Conservation (phyloP, 2,329 filamentous ascomycete species). For the Botryotinia convoluta region DNA sequence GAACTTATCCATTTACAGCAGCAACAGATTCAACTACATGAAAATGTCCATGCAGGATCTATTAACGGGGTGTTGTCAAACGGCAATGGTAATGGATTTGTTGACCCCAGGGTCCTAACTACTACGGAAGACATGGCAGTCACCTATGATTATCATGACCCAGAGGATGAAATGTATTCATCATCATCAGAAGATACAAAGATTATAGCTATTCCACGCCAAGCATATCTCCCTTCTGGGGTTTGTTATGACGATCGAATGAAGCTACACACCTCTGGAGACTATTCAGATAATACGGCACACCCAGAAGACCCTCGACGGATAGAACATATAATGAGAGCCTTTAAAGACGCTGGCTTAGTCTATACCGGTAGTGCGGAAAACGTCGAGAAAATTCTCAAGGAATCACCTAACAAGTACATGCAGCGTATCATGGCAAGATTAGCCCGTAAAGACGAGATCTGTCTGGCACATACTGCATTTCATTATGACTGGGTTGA, state of each 20-base stretch:
- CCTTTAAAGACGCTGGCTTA: slow-evolving; percentile 77
- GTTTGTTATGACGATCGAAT: slow-evolving; percentile 92
- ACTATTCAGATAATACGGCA: slow-evolving; percentile 69
- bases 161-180: slow-evolving; percentile 23
- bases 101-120: slow-evolving; percentile 31
- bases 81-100: slow-evolving; percentile 30
- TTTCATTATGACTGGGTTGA: slow-evolving; percentile 78
- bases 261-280: slow-evolving; percentile 89
- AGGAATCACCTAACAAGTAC: slow-evolving; percentile 55
- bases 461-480: slow-evolving; percentile 74
- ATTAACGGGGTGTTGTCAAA: slow-evolving; percentile 19
- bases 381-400: slow-evolving; percentile 52
- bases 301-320: slow-evolving; percentile 93
- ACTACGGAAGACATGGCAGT: slow-evolving; percentile 21
- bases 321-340: slow-evolving; percentile 90
- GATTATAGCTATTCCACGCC: slow-evolving; percentile 19
- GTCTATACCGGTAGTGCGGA: slow-evolving; percentile 61
- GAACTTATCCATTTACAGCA: not conserved
- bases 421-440: slow-evolving; percentile 78
- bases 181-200: slow-evolving; percentile 22
- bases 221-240: slow-evolving; percentile 58
- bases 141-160: slow-evolving; percentile 20
- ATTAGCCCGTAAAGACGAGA: slow-evolving; percentile 74
- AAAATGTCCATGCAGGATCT: slow-evolving; percentile 8
- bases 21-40: slow-evolving; percentile 22